Conservation (phyloP, 257 asterid genomes). For the Datura wrightii region DNA sequence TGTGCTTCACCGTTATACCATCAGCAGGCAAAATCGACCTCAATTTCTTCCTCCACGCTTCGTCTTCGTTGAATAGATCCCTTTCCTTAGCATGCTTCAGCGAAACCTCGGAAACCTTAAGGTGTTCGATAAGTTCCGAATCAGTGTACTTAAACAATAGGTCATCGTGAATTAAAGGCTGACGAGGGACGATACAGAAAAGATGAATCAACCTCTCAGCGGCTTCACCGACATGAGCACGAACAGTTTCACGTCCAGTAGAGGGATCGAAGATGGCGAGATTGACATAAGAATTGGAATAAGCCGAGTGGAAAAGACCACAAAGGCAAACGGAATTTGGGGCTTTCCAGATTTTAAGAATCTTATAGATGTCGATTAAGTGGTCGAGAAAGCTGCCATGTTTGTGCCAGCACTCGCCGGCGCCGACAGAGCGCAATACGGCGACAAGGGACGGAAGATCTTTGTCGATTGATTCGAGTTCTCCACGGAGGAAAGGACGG, state of each 20-base stretch:
- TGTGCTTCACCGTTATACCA: slow-evolving; percentile 71
- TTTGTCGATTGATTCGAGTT: slow-evolving; percentile 57
- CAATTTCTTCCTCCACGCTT: slow-evolving; percentile 73
- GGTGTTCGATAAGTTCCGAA: slow-evolving; percentile 65
- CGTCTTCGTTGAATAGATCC: slow-evolving; percentile 36
- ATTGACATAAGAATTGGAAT: slow-evolving; percentile 87
- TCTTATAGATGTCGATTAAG: slow-evolving; percentile 68
- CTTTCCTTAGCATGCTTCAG: slow-evolving; percentile 45
- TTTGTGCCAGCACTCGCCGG: slow-evolving; percentile 97
- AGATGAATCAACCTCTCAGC: slow-evolving; percentile 80
- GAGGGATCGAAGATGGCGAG: slow-evolving; percentile 90
- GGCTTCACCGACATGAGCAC: slow-evolving; percentile 66
- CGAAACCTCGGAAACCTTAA: slow-evolving; percentile 55
- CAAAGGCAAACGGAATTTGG: slow-evolving; percentile 79
- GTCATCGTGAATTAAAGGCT: slow-evolving; percentile 61
- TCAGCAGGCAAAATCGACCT: slow-evolving; percentile 60
- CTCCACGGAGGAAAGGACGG: slow-evolving; percentile 82
- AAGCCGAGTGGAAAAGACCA: slow-evolving; percentile 93
- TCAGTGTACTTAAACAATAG: slow-evolving; percentile 67
- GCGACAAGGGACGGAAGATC: slow-evolving; percentile 68
- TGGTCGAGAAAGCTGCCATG: slow-evolving; percentile 84
- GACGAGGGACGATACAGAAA: slow-evolving; percentile 86
- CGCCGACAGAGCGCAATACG: slow-evolving; percentile 71
- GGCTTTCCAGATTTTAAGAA: slow-evolving; percentile 80
- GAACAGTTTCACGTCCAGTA: slow-evolving; percentile 73